A percentile compares a stretch with the other conserved stretches of the same genome.
Evolutionary conservation across 768 basidiomycete genomes (phyloP).

Genomic region (Hypholoma fasciculare): DNA sequence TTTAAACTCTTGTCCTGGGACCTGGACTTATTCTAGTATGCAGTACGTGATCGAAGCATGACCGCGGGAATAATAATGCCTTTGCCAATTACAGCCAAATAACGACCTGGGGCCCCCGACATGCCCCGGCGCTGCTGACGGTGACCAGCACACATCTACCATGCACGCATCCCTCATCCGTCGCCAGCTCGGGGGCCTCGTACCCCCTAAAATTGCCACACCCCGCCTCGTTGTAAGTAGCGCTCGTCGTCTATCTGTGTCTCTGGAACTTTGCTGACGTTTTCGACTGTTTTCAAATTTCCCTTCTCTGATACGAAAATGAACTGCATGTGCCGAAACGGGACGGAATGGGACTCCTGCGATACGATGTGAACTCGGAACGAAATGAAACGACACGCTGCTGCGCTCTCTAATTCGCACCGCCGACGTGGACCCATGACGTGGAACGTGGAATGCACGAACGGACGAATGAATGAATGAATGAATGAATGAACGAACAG

Average conservation of each 20-base stretch:
- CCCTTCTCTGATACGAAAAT: conserved; percentile 5
- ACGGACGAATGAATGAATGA: neutral
- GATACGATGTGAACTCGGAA: neutral
- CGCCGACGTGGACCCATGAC: no score
- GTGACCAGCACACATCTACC: conserved; percentile 27
- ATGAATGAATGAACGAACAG: conserved; percentile 34
- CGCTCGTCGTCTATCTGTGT: neutral
- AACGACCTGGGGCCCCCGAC: conserved; percentile 21
- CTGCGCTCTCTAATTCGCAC: no score
- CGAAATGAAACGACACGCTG: neutral
- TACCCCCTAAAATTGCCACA: conserved; percentile 95
- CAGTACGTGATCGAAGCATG: no score
- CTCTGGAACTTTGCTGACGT: neutral
- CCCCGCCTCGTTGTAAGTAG: conserved; percentile 81
- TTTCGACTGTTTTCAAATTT: conserved; percentile 4
- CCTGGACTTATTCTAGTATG: no score
- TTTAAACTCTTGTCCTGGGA: no score
- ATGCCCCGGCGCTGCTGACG: conserved; percentile 20
- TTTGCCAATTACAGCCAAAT: conserved; percentile 16
- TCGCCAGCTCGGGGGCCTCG: conserved; percentile 79
- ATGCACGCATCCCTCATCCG: conserved; percentile 88
- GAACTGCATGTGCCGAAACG: neutral
- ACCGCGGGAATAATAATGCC: neutral
- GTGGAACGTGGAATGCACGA: no score
- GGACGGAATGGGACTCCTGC: neutral